Evolutionary conservation across 371 early-diverging fungal genomes (phyloP), one percentile per base, ranked within the genome.

Genomic region (Circinella minor): DNA sequence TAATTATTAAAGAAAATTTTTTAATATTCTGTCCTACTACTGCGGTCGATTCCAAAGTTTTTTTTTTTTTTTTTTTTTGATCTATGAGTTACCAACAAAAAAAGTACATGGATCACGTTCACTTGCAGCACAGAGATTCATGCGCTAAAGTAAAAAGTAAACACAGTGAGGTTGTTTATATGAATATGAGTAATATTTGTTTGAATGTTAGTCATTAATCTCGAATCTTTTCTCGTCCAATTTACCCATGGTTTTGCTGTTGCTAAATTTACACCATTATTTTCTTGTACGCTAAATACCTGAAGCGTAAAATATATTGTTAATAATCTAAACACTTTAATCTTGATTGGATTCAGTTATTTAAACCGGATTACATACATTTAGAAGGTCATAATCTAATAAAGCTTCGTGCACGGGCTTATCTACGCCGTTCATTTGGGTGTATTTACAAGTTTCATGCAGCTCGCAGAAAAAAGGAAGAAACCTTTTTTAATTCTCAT

Each of bases 71-170:
- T 27, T 27, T 27, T 27, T 27, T 27, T 27, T 27, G 27, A 27
- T 27, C 2, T 27, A 46, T n/a, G 6, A 46, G 36, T 57, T 71
- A 84, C 84, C 84, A 43, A 81, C 66, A 63, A 75, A 84, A 36
- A 79, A 81, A 1, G 75, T 78, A 43, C 74, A 79, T 11, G 85
- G 77, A 18, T 77, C 72, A 10, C 61, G 68, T 48, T 78, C 64
- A 65, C 85, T 84, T 3, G 71, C 68, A 13, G 79, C 82, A 37
- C 81, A 79, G 60, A 84, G 65, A 61, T 84, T 84, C 82, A 84
- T 79, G 38, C 81, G 63, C 84, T 84, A 75, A 27, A 27, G 18
- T 51, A n/a, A 51, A 51, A 15, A n/a, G n/a, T 1, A 51, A 43
- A 43, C 43, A 43, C 11, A 27, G 27, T 27, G 27, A 27, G 27